A percentile compares a stretch with the other conserved stretches of the same genome.
Conservation (phyloP, 2,329 filamentous ascomycete genomes). For the Rhynchosporium graminicola region DNA sequence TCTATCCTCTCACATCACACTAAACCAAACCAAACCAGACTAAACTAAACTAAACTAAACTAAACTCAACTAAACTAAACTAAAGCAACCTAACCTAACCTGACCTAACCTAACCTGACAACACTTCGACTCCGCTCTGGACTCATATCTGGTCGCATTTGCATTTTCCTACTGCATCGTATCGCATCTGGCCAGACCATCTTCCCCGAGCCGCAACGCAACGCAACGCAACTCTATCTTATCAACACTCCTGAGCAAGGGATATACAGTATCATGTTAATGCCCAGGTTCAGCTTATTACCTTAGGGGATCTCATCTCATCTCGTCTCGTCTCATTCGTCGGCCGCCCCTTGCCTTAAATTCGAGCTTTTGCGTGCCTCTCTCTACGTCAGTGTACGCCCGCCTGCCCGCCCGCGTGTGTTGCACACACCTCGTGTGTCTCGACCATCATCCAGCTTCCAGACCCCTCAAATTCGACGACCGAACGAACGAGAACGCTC, state of each 20-base stretch:
- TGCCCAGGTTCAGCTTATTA: not conserved
- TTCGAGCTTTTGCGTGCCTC: not conserved
- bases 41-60: too few species aligned
- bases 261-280: too few species aligned
- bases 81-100: too few species aligned
- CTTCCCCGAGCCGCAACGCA: slow-evolving; percentile 1
- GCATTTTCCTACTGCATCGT: not conserved
- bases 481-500: slow-evolving; percentile 1
- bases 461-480: not conserved
- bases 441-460: slow-evolving; percentile 3
- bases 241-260: not conserved
- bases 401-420: not conserved
- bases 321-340: not conserved
- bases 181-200: not conserved
- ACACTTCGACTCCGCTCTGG: not conserved
- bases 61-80: too few species aligned
- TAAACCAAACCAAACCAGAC: too few species aligned
- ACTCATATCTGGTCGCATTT: not conserved
- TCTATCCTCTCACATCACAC: too few species aligned
- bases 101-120: not conserved
- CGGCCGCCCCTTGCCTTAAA: too few species aligned
- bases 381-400: slow-evolving; percentile 6
- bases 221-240: not conserved
- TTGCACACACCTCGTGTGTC: slow-evolving; percentile 4
- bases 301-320: not conserved